These are phyloP conservation scores for Teunomyces tritomae DNA, from an alignment of 805 yeast species.

Conservation along the genomic window DNA sequence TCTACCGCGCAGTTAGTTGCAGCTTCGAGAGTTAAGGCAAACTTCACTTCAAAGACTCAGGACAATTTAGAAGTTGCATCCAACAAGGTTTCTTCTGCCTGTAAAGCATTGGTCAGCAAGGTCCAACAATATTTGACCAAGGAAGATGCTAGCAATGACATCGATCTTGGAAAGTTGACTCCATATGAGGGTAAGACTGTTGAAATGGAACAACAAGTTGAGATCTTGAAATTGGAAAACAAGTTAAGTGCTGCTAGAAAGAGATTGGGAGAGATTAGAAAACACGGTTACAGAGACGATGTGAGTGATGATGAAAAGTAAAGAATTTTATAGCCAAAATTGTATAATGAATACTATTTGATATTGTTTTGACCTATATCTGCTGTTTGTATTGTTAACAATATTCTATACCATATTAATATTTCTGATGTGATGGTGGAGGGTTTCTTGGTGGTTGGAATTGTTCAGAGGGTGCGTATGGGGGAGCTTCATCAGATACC, in stretches of 20 bases:
- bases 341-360: not conserved
- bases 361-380: not conserved
- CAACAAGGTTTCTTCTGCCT: conserved; percentile 69
- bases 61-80: conserved; percentile 69
- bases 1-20: conserved; percentile 91
- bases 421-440: not conserved
- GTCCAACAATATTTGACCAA: conserved; percentile 59
- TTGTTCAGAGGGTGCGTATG: not conserved
- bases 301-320: conserved; percentile 49
- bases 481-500: not conserved
- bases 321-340: not conserved
- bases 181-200: conserved; percentile 80
- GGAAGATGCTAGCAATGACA: conserved; percentile 34
- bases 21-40: conserved; percentile 83
- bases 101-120: conserved; percentile 65
- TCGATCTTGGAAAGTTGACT: conserved; percentile 67
- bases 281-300: conserved; percentile 69
- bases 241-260: conserved; percentile 70
- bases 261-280: conserved; percentile 80
- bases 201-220: conserved; percentile 93
- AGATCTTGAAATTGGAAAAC: conserved; percentile 78
- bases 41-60: conserved; percentile 72
- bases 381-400: no score
- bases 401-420: not conserved
- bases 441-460: not conserved